Evolutionary conservation across 768 basidiomycete genomes (phyloP).

Genomic region (Mycena alexandri): DNA sequence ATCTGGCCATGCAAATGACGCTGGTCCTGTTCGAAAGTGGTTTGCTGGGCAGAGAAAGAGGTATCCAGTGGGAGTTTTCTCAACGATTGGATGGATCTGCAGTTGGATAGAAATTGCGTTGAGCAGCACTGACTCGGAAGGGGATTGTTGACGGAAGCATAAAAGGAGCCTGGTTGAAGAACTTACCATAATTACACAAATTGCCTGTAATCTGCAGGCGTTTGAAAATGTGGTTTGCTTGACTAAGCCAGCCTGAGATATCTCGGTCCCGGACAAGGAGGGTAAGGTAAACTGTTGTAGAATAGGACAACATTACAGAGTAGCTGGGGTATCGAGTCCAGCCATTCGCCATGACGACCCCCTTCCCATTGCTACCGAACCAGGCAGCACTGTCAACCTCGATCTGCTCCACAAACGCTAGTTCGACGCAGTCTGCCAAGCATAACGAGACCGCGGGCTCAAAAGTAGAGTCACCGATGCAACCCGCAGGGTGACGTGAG

Average conservation of each 20-base stretch:
- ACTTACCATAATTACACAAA: background rate
- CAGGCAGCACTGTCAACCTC: too few relatives aligned
- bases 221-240: constrained; percentile 11
- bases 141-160: background rate
- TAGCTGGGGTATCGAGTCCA: too few relatives aligned
- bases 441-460: too few relatives aligned
- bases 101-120: background rate
- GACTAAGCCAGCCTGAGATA: constrained; percentile 2
- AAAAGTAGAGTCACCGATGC: too few relatives aligned
- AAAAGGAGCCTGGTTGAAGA: background rate
- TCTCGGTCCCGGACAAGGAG: too few relatives aligned
- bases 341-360: too few relatives aligned
- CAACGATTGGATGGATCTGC: background rate
- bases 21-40: background rate
- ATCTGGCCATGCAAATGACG: background rate
- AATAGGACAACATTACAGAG: too few relatives aligned
- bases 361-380: too few relatives aligned
- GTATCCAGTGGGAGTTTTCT: background rate
- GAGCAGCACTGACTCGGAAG: background rate
- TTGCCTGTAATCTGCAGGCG: background rate
- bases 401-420: too few relatives aligned
- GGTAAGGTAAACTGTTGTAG: too few relatives aligned
- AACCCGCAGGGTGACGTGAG: too few relatives aligned
- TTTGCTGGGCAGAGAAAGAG: constrained; percentile 1
- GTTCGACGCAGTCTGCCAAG: too few relatives aligned